Evolutionary conservation across 73 alveolate species (phyloP).

Genomic region (Tetrahymena thermophila): DNA sequence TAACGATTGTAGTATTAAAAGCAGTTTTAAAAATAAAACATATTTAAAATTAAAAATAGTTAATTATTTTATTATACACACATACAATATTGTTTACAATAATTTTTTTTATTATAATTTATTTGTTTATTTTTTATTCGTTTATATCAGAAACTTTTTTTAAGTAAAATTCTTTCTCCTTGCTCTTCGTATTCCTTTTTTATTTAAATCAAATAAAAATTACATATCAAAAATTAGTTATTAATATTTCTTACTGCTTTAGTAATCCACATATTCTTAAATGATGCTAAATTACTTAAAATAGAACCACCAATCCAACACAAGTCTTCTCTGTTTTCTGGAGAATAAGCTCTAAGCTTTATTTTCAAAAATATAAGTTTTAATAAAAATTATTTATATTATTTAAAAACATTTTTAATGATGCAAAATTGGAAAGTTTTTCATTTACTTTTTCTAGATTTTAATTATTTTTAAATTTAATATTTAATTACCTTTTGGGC

Average conservation of each 20-base stretch:
- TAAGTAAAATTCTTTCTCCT: slow-evolving; percentile 38
- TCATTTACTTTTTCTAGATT: no score
- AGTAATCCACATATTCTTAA: slow-evolving; percentile 88
- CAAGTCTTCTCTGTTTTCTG: slow-evolving; percentile 68
- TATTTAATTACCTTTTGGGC: slow-evolving; percentile 70
- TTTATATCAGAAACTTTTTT: slow-evolving; percentile 13
- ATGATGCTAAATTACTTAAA: slow-evolving; percentile 74
- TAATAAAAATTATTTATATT: slow-evolving; percentile 49
- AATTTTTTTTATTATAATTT: background rate
- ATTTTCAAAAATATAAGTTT: background rate
- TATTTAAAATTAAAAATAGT: no score
- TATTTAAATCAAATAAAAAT: background rate
- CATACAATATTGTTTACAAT: background rate
- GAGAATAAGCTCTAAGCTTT: slow-evolving; percentile 70
- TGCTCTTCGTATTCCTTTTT: slow-evolving; percentile 34
- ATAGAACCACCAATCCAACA: slow-evolving; percentile 95
- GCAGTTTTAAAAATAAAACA: no score
- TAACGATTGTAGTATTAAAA: no score
- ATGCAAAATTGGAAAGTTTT: background rate
- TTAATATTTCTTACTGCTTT: slow-evolving; percentile 51
- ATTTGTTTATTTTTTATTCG: background rate
- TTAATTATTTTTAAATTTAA: slow-evolving; percentile 19
- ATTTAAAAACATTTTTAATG: no score
- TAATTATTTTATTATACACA: background rate
- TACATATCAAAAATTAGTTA: background rate